Base-by-base conservation (phyloP, 2,329 filamentous ascomycete species). In the Trichoderma koningii region DNA sequence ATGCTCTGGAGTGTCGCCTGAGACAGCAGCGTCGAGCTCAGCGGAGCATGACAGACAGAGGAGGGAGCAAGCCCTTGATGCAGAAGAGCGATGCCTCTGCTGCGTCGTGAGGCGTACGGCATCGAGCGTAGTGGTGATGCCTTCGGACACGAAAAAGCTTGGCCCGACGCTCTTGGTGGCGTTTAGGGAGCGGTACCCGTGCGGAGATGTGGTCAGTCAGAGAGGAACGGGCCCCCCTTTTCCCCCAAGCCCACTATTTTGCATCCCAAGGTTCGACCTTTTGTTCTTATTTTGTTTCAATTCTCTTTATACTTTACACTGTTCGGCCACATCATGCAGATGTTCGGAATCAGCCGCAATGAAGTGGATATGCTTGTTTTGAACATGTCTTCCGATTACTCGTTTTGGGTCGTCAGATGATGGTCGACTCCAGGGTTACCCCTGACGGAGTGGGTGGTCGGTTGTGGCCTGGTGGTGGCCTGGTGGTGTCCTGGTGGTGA, bases 1-100 rank as follows among this genome's bases (percentile, higher is more conserved):
- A 82, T 68, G 80, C 81, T 26, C 68, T 78, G 65, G 74, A 77
- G 68, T 83, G 81, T 72, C 80, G 80, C 67, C 72, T 73, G 47
- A 74, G 80, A 53, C 80, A 82, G 69, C 77, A 79, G 65, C 71
- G 73, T 26, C 74, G 79, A 57, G 73, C 72, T 26, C 75, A 76
- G 62, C 70, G 75, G 23, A 69, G 68, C 38, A 52, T 66, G 21
- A 48, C 26, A 15, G 42, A 28, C n/a, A 67, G 66, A 15, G 19
- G 30, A 42, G 14, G 41, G 9, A 4, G 7, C 17, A 66, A 68
- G 50, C 21, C 21, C 9, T 26, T 59, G 7, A 26, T 21, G 60
- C 61, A 67, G 10, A 44, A 38, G 52, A 26, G 30, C 41, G 30
- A 61, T n/a, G 17, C 38, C 23, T 51, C 48, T 17, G 21, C 3